These are phyloP conservation scores for Gentiana dahurica DNA, from an alignment of 257 asterid genomes.

Conservation along the genomic window DNA sequence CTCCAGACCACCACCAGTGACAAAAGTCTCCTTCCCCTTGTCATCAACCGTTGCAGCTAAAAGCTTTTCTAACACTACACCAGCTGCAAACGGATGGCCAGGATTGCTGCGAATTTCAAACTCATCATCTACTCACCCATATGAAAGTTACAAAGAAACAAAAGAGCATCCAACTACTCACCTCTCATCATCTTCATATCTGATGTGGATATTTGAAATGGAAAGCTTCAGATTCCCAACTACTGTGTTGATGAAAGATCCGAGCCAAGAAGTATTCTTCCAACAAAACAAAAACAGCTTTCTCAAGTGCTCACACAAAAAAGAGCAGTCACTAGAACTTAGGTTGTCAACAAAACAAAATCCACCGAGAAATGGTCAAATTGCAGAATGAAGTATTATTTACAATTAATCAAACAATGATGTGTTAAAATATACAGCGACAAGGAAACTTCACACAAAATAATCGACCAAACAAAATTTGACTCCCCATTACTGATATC, in stretches of 20 bases:
- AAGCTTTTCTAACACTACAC: conserved; percentile 78
- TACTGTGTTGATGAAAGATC: conserved; percentile 88
- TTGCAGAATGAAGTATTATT: background rate
- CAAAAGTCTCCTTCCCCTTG: conserved; percentile 72
- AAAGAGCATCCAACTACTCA: conserved; percentile 17
- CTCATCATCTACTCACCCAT: conserved; percentile 8
- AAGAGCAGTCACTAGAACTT: background rate
- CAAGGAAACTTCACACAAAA: too few species aligned
- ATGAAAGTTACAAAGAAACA: conserved; percentile 2
- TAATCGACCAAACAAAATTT: too few species aligned
- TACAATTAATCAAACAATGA: background rate
- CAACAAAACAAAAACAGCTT: conserved; percentile 12
- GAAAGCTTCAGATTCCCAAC: conserved; percentile 97
- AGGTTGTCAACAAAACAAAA: background rate
- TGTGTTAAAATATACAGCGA: background rate
- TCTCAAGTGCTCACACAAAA: background rate
- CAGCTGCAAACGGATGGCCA: conserved; percentile 94
- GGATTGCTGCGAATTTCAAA: conserved; percentile 50
- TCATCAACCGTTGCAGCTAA: conserved; percentile 92
- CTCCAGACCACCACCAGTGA: conserved; percentile 86
- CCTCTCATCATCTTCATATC: conserved; percentile 99
- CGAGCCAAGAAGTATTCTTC: conserved; percentile 93
- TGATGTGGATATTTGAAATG: conserved; percentile 84
- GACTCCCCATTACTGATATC: too few species aligned
- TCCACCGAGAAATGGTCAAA: background rate